Conservation (phyloP, 305 asterid species). For the Fraxinus latifolia region DNA sequence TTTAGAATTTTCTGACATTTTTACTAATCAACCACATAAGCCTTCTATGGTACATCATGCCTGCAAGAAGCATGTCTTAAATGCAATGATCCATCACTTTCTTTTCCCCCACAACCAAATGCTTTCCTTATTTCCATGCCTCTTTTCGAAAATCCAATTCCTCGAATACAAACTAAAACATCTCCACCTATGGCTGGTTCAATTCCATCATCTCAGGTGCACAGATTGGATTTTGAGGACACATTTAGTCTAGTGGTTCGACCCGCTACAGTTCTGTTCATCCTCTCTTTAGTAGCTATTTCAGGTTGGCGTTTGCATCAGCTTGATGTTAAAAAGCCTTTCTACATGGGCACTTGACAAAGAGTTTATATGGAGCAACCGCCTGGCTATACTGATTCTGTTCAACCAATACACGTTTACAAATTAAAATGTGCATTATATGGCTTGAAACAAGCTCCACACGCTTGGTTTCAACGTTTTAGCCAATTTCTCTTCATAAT, state of each 20-base stretch:
- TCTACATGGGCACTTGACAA: background rate
- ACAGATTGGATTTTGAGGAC: background rate
- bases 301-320: background rate
- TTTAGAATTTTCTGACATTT: too few relatives aligned
- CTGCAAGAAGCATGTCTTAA: background rate
- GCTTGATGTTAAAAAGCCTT: background rate
- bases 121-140: background rate
- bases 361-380: background rate
- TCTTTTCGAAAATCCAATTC: background rate
- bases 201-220: background rate
- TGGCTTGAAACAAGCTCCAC: background rate
- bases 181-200: background rate
- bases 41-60: background rate
- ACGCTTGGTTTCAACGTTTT: background rate
- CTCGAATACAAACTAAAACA: background rate
- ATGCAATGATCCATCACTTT: background rate
- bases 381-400: background rate
- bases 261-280: background rate
- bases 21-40: background rate
- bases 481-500: background rate
- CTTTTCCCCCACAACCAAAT: background rate
- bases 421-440: background rate
- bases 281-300: background rate
- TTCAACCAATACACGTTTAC: background rate
- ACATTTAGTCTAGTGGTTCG: background rate